Conservation (phyloP, 371 early-diverging fungal genomes). For the Mucor velutinosus region DNA sequence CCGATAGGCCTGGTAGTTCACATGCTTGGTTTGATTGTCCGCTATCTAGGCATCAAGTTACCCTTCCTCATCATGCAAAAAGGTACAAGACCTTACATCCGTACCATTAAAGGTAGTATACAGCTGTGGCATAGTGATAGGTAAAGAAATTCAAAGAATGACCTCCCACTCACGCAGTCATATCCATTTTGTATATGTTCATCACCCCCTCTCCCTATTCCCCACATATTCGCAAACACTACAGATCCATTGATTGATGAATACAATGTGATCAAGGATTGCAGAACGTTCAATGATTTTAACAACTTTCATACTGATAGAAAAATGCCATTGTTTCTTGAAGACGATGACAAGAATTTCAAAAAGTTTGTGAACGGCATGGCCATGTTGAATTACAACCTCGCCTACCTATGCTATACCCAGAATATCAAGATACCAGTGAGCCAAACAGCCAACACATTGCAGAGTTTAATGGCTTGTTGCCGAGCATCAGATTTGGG, state of each 20-base stretch:
- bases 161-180: neutral
- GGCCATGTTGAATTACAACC: slow-evolving; percentile 83
- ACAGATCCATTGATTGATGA: neutral
- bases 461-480: slow-evolving; percentile 75
- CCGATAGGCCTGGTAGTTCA: slow-evolving; percentile 80
- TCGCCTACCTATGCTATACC: slow-evolving; percentile 82
- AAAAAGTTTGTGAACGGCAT: slow-evolving; percentile 71
- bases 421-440: slow-evolving; percentile 77
- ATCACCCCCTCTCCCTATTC: neutral
- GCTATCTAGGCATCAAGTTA: slow-evolving; percentile 76
- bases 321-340: slow-evolving; percentile 68
- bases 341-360: slow-evolving; percentile 53
- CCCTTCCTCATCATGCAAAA: slow-evolving; percentile 68
- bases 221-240: no score
- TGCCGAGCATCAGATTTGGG: slow-evolving; percentile 68
- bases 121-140: slow-evolving; percentile 24
- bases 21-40: slow-evolving; percentile 74
- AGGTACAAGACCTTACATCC: slow-evolving; percentile 57
- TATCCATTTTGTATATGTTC: neutral
- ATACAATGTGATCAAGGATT: neutral
- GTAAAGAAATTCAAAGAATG: slow-evolving; percentile 16
- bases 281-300: neutral
- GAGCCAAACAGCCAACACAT: slow-evolving; percentile 62
- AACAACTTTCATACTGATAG: slow-evolving; percentile 12
- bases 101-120: slow-evolving; percentile 19